phyloP scores from a whole-genome alignment of 345 rosid species.

The Pistacia vera region DNA sequence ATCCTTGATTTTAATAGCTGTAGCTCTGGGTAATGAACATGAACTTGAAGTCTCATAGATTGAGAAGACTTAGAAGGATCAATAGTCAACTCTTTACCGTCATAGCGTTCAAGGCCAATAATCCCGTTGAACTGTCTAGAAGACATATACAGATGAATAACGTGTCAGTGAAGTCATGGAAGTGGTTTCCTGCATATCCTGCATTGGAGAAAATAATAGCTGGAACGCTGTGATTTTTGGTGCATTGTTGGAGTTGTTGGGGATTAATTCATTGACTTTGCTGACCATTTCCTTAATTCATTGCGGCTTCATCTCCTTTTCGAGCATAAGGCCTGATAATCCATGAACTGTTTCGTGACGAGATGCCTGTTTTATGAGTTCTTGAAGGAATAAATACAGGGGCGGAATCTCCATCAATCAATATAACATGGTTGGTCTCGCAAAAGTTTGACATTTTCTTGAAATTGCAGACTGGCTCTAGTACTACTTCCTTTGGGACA shows the following conservation, averaged over 20 bases:
- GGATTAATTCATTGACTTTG: constrained; percentile 30
- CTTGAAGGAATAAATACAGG: constrained; percentile 39
- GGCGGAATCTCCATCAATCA: constrained; percentile 55
- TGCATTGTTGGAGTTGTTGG: constrained; percentile 32
- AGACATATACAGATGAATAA: constrained; percentile 64
- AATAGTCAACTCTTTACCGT: constrained; percentile 55
- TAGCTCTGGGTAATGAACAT: constrained; percentile 45
- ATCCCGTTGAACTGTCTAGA: constrained; percentile 50
- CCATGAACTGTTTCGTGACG: constrained; percentile 34
- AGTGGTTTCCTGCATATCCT: constrained; percentile 78
- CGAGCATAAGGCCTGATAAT: constrained; percentile 65
- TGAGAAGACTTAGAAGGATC: constrained; percentile 53
- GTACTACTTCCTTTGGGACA: constrained; percentile 11
- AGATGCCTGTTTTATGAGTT: constrained; percentile 2
- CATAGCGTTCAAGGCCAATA: constrained; percentile 61
- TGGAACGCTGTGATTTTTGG: constrained; percentile 44
- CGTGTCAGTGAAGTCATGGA: constrained; percentile 70
- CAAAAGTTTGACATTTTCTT: constrained; percentile 66
- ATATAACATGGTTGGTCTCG: constrained; percentile 57
- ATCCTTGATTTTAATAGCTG: constrained; percentile 22
- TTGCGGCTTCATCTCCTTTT: constrained; percentile 51
- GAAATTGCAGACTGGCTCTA: constrained; percentile 40
- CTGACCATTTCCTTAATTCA: constrained; percentile 61
- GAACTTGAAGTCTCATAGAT: constrained; percentile 61
- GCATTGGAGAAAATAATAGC: constrained; percentile 70